Conservation (phyloP, 192 early-diverging fungal genomes). For the Coemansia sp. region DNA sequence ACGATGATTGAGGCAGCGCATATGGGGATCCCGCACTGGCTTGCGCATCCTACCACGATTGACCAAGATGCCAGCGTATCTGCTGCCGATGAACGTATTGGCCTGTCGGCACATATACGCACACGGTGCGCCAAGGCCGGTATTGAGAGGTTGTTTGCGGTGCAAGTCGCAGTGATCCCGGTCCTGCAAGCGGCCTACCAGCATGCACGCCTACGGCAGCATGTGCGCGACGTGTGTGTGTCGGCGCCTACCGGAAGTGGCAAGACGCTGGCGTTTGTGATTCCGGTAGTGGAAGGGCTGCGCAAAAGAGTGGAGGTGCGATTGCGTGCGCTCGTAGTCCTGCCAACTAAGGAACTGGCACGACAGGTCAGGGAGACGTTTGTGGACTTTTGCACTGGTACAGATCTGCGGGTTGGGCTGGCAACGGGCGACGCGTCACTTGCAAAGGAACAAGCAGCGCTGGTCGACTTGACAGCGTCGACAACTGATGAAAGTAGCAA, state of each 20-base stretch:
- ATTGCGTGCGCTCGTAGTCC: constrained; percentile 82
- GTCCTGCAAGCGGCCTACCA: constrained; percentile 67
- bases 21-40: constrained; percentile 88
- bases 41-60: constrained; percentile 75
- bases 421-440: constrained; percentile 79
- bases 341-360: constrained; percentile 93
- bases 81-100: constrained; percentile 53
- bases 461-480: constrained; percentile 26
- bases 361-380: constrained; percentile 85
- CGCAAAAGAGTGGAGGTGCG: constrained; percentile 71
- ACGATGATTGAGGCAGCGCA: constrained; percentile 25
- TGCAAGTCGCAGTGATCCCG: constrained; percentile 85
- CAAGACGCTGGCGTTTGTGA: constrained; percentile 93
- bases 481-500: constrained; percentile 61
- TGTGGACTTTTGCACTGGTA: constrained; percentile 73
- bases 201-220: constrained; percentile 66
- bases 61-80: constrained; percentile 58
- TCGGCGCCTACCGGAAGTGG: constrained; percentile 95
- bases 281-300: constrained; percentile 88
- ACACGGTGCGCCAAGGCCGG: constrained; percentile 63
- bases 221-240: constrained; percentile 87
- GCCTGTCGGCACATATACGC: constrained; percentile 65
- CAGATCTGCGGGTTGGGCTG: constrained; percentile 70
- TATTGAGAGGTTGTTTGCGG: constrained; percentile 79
- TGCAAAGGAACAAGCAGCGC: constrained; percentile 65